Base-by-base conservation (phyloP, 805 yeast species). In the Sungouiozyma ichnusensis region DNA sequence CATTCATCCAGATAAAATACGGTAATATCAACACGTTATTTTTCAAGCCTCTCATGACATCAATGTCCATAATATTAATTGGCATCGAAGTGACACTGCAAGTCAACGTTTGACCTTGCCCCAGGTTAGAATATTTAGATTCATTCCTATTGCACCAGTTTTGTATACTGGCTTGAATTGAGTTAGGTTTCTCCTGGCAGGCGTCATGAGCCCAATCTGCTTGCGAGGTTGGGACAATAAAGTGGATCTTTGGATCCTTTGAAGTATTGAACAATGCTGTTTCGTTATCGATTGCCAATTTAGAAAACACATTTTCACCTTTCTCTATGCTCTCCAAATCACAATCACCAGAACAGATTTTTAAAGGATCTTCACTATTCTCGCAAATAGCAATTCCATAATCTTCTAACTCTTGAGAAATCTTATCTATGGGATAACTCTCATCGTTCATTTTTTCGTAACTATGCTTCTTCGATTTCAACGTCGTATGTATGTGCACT, bases 161-260 rank as follows among this genome's bases (percentile, higher is more conserved):
- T 16, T 62, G 58, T 8, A 77, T 64, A 9, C 61, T 65, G 32
- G 68, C 48, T 33, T 77, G 72, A 32, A 81, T 65, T 0, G 78
- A 66, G 3, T 66, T 62, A 18, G 54, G 40, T 24, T 71, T 74
- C 24, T 59, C 65, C 16, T 19, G 37, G 7, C 71, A 67, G 2
- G 95, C 85, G 54, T 83, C 83, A 47, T 76, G 90, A 14, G 64
- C 66, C 98, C 98, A 90, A 61, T 90, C 94, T 0, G 74, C 57
- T 50, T 79, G 78, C 9, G 92, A 94, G 0, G 97, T 87, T 2
- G 95, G 82, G 0, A 88, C 79, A 29, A 90, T 63, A 17, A 86
- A 65, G 50, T 88, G 97, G 18, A 81, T 55, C 2, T 78, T 80
- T 36, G 77, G 77, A 1, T 83, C 78, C 47, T 72, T 73, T 0